A percentile compares a stretch with the other conserved stretches of the same genome.
These are phyloP conservation scores for Umbelopsis vinacea DNA, from an alignment of 192 early-diverging fungal genomes.

Conservation along the genomic window DNA sequence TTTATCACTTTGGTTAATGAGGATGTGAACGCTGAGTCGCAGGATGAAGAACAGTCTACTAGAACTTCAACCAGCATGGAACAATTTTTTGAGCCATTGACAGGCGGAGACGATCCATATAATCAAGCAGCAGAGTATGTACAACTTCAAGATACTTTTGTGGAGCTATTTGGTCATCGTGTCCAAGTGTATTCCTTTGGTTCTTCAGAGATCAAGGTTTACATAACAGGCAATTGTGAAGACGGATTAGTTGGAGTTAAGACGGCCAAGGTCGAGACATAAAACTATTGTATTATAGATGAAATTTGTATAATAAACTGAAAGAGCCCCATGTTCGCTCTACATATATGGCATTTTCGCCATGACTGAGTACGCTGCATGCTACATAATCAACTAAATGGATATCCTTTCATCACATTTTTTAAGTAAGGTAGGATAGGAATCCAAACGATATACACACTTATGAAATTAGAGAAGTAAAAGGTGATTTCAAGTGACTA, in stretches of 20 bases:
- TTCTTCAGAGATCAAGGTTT: conserved; percentile 3
- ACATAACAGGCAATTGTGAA: conserved; percentile 18
- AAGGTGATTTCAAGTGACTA: too few relatives aligned
- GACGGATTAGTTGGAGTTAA: conserved; percentile 11
- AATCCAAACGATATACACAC: too few relatives aligned
- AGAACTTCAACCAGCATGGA: conserved; percentile 7
- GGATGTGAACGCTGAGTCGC: neutral
- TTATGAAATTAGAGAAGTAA: too few relatives aligned
- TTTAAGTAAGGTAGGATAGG: too few relatives aligned
- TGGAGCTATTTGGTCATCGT: conserved; percentile 16
- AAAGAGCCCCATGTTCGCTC: too few relatives aligned
- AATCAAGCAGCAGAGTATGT: conserved; percentile 20
- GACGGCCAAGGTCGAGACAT: neutral
- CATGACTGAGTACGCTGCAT: too few relatives aligned
- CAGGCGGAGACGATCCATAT: conserved; percentile 21
- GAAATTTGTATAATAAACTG: too few relatives aligned
- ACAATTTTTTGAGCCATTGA: conserved; percentile 28
- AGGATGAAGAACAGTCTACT: neutral
- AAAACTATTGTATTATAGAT: neutral
- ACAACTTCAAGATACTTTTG: conserved; percentile 27
- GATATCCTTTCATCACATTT: too few relatives aligned
- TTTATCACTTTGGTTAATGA: neutral
- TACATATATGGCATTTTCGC: too few relatives aligned
- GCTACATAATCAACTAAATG: too few relatives aligned
- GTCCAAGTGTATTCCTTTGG: conserved; percentile 26